These are phyloP conservation scores for Maudiozyma saulgeensis DNA, from an alignment of 805 yeast species.

Conservation along the genomic window DNA sequence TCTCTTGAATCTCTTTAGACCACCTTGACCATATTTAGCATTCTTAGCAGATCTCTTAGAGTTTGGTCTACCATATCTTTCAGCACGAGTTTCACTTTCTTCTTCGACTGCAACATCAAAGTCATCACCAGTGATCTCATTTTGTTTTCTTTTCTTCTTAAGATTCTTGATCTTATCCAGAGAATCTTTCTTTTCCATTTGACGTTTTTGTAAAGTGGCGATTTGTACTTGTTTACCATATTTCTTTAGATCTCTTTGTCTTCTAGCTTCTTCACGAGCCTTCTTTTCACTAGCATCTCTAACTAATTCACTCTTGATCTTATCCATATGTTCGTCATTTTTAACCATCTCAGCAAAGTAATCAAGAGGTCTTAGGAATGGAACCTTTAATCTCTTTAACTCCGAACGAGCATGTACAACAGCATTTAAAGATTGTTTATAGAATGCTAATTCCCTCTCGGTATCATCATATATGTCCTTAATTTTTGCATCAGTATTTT, in stretches of 20 bases:
- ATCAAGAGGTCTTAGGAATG: conserved; percentile 88
- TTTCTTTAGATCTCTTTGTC: conserved; percentile 90
- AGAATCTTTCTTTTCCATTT: conserved; percentile 83
- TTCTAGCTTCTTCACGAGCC: conserved; percentile 87
- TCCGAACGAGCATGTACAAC: conserved; percentile 61
- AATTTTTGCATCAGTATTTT: conserved; percentile 53
- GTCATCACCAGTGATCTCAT: conserved; percentile 45
- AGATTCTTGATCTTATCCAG: conserved; percentile 84
- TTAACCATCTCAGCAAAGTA: conserved; percentile 98
- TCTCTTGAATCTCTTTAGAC: conserved; percentile 64
- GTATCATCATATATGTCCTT: conserved; percentile 92
- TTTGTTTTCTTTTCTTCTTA: conserved; percentile 75
- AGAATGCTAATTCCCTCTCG: conserved; percentile 89
- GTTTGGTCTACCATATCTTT: conserved; percentile 32
- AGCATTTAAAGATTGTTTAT: conserved; percentile 86
- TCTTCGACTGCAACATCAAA: conserved; percentile 90
- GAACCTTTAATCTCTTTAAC: conserved; percentile 60
- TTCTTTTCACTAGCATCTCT: conserved; percentile 76
- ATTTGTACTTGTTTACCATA: conserved; percentile 96
- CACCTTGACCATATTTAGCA: conserved; percentile 67
- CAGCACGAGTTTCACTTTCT: conserved; percentile 27
- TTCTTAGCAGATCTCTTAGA: conserved; percentile 63
- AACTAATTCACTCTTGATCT: conserved; percentile 69
- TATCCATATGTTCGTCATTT: conserved; percentile 97
- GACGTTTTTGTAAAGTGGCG: conserved; percentile 87